Evolutionary conservation across 805 yeast species (phyloP), one percentile per base, ranked within the genome.

Genomic region (Millerozyma miso): DNA sequence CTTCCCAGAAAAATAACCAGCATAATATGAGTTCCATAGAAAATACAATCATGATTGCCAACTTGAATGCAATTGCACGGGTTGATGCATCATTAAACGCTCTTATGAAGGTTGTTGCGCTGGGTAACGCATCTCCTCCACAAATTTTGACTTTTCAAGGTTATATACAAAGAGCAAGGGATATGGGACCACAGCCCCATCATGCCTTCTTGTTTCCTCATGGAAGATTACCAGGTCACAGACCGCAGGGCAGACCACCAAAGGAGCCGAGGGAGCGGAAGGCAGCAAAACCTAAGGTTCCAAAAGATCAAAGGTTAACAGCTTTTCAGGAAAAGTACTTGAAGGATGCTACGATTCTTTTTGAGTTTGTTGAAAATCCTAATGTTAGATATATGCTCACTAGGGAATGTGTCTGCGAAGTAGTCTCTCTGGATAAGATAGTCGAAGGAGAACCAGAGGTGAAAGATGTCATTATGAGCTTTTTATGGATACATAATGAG

Each of bases 21-120:
- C 64, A 60, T 38, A 62, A 71, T 37, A 72, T 75, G 70, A 77
- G 72, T 48, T 69, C 84, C 3, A 77, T 80, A 1, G 85, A 80
- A 39, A 84, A 85, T 54, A 83, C 84, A 34, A 79, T 84, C 48
- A 88, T 91, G 86, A 88, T 91, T 51, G 80, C 85, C 3, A 86
- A 88, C 52, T 73, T 91, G 55, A 90, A 90, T 55, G 72, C 84
- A 1, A 81, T 91, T 63, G 97, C 97, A 0, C 75, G 84, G 33
- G 71, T 73, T 3, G 95, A 89, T 54, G 73, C 79, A 0, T 73
- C 81, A 3, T 63, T 91, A 39, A 84, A 81, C 49, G 63, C 74
- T 1, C 65, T 91, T 40, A 89, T 91, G 97, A 81, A 83, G 48
- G 76, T 74, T 4, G 97, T 91, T 2, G 97, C 98, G 0, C 76